Percentiles rank a stretch among this genome's conserved stretches.
Evolutionary conservation across 306 rosid genomes (phyloP).

Genomic region (Corylus heterophylla): DNA sequence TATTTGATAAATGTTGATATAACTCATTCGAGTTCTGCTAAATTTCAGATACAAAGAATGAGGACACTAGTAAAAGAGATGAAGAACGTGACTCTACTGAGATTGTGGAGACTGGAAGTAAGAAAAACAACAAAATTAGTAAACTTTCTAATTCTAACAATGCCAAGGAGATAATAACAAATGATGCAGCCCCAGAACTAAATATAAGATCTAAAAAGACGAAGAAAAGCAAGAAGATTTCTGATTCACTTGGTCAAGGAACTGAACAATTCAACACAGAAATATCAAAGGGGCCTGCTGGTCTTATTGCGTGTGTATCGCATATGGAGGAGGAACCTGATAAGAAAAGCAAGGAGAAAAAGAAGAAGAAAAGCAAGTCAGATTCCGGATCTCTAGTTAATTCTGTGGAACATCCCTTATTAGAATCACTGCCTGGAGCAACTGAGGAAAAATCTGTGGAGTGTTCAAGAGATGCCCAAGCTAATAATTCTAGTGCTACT

Average conservation of each 20-base stretch:
- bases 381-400: conserved; percentile 43
- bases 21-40: conserved; percentile 12
- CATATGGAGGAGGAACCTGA: conserved; percentile 24
- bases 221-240: conserved; percentile 22
- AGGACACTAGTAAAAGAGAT: conserved; percentile 23
- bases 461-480: conserved; percentile 6
- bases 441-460: conserved; percentile 26
- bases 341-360: conserved; percentile 50
- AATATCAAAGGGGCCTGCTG: conserved; percentile 16
- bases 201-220: neutral
- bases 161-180: neutral
- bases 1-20: neutral
- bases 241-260: neutral
- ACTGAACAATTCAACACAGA: conserved; percentile 12
- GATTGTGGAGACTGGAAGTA: conserved; percentile 9
- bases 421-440: conserved; percentile 24
- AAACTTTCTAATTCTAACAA: conserved; percentile 5
- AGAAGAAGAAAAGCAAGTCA: conserved; percentile 51
- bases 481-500: neutral
- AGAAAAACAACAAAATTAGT: conserved; percentile 21
- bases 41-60: conserved; percentile 21
- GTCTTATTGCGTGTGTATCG: conserved; percentile 6
- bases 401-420: conserved; percentile 27
- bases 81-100: conserved; percentile 11
- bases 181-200: neutral